A percentile compares a stretch with the other conserved stretches of the same genome.
phyloP scores from a whole-genome alignment of 345 rosid species.

The Populus euphratica region DNA sequence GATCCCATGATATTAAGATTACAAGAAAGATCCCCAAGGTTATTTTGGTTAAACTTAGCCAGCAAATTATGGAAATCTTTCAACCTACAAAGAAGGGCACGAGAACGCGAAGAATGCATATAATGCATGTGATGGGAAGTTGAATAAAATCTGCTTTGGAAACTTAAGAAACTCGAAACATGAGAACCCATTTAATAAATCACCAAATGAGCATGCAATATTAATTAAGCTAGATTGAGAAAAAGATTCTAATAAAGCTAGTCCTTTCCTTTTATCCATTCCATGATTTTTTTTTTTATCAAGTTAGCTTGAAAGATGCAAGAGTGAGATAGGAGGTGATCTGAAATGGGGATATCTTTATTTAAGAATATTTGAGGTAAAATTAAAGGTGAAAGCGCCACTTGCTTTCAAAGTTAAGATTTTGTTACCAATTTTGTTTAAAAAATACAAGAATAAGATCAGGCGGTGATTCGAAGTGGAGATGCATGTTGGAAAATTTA shows the following conservation, averaged over 20 bases:
- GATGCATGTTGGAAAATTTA: no score
- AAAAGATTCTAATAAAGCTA: conserved; percentile 9
- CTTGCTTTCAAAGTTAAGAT: no score
- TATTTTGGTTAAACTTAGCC: no score
- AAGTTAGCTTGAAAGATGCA: conserved; percentile 2
- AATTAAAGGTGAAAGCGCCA: no score
- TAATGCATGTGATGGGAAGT: conserved; percentile 36
- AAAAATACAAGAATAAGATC: no score
- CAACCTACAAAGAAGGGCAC: conserved; percentile 6
- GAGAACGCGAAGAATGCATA: background rate
- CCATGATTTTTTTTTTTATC: background rate
- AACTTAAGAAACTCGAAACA: conserved; percentile 21
- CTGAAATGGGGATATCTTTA: conserved; percentile 31
- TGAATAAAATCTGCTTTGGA: conserved; percentile 12
- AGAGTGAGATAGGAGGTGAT: conserved; percentile 10
- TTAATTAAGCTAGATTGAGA: background rate
- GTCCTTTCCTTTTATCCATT: background rate
- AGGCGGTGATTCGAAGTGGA: no score
- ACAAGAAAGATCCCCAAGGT: no score
- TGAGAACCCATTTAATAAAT: conserved; percentile 25
- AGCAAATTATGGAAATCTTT: background rate
- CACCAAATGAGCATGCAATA: background rate
- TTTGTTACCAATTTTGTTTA: no score
- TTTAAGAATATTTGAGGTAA: no score
- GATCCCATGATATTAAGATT: no score